Evolutionary conservation across 352 stramenopile genomes (phyloP), one percentile per base, ranked within the genome.

Genomic region (Phytophthora vignae): DNA sequence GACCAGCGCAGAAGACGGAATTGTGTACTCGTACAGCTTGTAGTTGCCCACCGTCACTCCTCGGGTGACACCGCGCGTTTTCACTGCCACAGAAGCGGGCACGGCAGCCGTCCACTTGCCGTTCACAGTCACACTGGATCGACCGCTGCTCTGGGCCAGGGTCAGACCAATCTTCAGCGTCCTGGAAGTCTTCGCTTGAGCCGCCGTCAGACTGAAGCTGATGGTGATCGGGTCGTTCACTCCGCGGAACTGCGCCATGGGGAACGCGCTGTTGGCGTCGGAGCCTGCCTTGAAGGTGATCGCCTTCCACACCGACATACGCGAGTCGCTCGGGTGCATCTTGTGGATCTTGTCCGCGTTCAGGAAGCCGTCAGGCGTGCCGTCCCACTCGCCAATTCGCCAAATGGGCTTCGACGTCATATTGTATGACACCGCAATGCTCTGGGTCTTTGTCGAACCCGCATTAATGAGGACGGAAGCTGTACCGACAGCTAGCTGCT

Each of bases 281-380:
- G 31, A 65, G 2, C 63, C 76, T 4, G 60, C 59, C 4, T 38
- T 61, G 58, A 85, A 88, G 0, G 67, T 77, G 1, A 70, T 8
- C 1, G 74, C n/a, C 4, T 73, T 67, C 69, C 71, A 85, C 1
- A 19, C 15, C 2, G 62, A 48, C 80, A 85, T 88, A n/a, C 81
- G 76, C 1, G 58, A 48, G 56, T 88, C 81, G 17, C 81, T 85
- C 21, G 78, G 81, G 31, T 88, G 81, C 81, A 88, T 88, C 27
- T 60, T 76, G 76, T 83, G 68, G 56, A 88, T 84, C 71, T 85
- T 88, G 66, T 85, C 71, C 3, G 81, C 71, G 58, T 88, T 88
- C 1, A 80, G 27, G 52, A 88, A 84, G 21, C 78, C 81, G 17
- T 81, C 68, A 12, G 81, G 76, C 0, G 81, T 88, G 33, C 64